Conservation (phyloP, 106 monocot genomes). For the Allium cepa region DNA sequence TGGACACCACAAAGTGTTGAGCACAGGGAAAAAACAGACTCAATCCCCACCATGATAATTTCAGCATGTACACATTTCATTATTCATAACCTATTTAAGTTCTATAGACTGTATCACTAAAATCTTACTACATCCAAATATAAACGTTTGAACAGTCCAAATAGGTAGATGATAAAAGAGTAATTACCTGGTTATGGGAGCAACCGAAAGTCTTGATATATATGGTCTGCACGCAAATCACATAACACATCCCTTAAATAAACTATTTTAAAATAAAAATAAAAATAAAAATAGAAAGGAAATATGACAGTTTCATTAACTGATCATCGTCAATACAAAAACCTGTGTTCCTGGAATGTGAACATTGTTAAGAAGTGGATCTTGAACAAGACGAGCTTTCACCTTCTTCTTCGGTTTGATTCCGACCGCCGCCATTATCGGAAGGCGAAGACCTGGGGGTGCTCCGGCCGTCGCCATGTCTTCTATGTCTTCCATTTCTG, state of each 20-base stretch:
- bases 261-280: background rate
- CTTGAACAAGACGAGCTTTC: constrained; percentile 21
- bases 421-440: constrained; percentile 31
- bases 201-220: constrained; percentile 98
- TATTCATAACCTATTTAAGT: no score
- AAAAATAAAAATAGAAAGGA: background rate
- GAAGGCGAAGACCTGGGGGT: constrained; percentile 69
- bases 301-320: background rate
- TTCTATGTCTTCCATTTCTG: constrained; percentile 82
- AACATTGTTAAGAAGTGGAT: constrained; percentile 15
- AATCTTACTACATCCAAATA: no score
- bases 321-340: background rate
- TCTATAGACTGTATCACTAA: no score
- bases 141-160: no score
- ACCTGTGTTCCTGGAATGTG: constrained; percentile 92
- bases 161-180: no score
- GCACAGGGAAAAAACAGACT: no score
- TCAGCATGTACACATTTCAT: no score
- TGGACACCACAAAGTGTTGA: no score
- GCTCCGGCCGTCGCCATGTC: constrained; percentile 61
- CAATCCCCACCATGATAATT: no score
- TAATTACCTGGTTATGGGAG: constrained; percentile 89
- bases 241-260: background rate
- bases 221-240: constrained; percentile 46
- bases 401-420: constrained; percentile 42